Conservation (phyloP, 2,329 filamentous ascomycete species). For the Pochonia chlamydosporia region DNA sequence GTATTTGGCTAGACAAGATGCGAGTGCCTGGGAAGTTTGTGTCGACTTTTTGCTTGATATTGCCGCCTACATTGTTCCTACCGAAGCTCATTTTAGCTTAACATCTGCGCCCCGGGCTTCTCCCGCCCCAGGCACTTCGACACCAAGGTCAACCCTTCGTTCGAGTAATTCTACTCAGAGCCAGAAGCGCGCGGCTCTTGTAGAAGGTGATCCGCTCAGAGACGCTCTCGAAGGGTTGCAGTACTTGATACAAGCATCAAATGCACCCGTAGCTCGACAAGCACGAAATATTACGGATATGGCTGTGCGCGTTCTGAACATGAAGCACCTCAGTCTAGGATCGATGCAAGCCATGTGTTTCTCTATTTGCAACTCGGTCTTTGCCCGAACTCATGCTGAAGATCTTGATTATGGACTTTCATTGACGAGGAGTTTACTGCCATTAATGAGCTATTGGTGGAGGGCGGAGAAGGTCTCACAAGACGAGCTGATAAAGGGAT, state of each 20-base stretch:
- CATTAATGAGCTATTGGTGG: conserved; percentile 74
- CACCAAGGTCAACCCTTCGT: conserved; percentile 20
- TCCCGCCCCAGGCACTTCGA: conserved; percentile 34
- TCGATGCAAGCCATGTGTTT: conserved; percentile 69
- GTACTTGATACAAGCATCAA: conserved; percentile 57
- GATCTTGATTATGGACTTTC: conserved; percentile 56
- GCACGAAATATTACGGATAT: conserved; percentile 50
- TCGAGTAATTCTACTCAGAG: conserved; percentile 24
- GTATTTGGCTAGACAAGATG: conserved; percentile 54
- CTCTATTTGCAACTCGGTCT: conserved; percentile 65
- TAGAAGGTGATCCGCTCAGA: conserved; percentile 27
- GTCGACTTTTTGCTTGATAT: conserved; percentile 68
- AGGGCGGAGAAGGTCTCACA: conserved; percentile 58
- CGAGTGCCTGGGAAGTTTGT: conserved; percentile 61
- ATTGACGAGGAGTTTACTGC: conserved; percentile 57
- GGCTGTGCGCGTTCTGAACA: conserved; percentile 56
- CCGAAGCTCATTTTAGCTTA: conserved; percentile 22
- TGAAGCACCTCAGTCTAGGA: conserved; percentile 51
- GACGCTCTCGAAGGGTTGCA: conserved; percentile 56
- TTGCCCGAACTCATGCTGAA: conserved; percentile 63
- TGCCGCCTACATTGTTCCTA: conserved; percentile 38
- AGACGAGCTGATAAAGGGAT: conserved; percentile 52
- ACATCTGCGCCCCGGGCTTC: conserved; percentile 22
- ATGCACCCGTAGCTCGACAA: conserved; percentile 57
- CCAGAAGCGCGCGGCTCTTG: conserved; percentile 20